These are phyloP conservation scores for Penicillium pancosmium DNA, from an alignment of 495 filamentous ascomycete species.

Conservation along the genomic window DNA sequence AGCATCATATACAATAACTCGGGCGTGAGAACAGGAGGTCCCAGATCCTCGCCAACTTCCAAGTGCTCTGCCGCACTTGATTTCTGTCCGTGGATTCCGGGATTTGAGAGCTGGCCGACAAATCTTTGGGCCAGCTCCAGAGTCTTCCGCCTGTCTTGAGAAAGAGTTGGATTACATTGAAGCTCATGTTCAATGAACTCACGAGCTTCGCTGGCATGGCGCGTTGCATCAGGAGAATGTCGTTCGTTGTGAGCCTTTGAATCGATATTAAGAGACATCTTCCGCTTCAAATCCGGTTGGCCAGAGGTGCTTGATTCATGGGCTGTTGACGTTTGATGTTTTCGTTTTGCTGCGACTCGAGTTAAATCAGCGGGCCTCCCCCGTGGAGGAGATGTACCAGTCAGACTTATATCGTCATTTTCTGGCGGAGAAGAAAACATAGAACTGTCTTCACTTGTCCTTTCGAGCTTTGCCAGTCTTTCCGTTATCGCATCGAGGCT, in stretches of 20 bases:
- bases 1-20: conserved; percentile 36
- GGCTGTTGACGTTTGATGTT: background rate
- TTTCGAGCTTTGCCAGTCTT: conserved; percentile 28
- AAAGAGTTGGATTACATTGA: conserved; percentile 32
- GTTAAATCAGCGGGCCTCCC: background rate
- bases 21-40: conserved; percentile 26
- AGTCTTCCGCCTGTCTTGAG: conserved; percentile 27
- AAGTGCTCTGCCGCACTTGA: conserved; percentile 12
- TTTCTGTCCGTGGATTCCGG: conserved; percentile 21
- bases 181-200: conserved; percentile 34
- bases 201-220: conserved; percentile 30
- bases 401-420: conserved; percentile 9
- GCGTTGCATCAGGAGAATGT: conserved; percentile 27
- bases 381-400: conserved; percentile 13
- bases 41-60: conserved; percentile 15
- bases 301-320: background rate
- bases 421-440: conserved; percentile 16
- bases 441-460: conserved; percentile 7
- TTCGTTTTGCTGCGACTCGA: conserved; percentile 10
- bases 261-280: conserved; percentile 15
- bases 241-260: conserved; percentile 14
- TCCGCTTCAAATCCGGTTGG: conserved; percentile 12
- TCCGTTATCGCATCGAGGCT: conserved; percentile 28
- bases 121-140: conserved; percentile 30
- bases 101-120: conserved; percentile 27